These are phyloP conservation scores for Colletotrichum trifolii DNA, from an alignment of 2,329 filamentous ascomycete species.

Conservation along the genomic window DNA sequence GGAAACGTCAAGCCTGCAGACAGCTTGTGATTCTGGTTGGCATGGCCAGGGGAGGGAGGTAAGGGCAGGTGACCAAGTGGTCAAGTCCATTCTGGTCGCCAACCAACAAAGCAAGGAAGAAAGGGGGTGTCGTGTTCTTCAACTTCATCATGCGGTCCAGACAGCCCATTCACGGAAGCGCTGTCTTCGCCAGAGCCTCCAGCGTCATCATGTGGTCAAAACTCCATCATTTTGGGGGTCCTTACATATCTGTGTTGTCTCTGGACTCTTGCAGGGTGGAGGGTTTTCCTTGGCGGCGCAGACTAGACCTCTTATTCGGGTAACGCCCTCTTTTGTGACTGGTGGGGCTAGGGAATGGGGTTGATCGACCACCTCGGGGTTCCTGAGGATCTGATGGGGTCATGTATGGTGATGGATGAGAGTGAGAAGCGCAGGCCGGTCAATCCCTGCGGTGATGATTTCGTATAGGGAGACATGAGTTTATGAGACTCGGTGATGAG, in stretches of 20 bases:
- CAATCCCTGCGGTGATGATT: too few relatives aligned
- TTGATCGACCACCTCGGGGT: too few relatives aligned
- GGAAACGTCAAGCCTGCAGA: too few relatives aligned
- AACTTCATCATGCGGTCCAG: background rate
- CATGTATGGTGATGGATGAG: too few relatives aligned
- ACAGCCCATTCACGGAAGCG: background rate
- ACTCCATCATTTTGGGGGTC: constrained; percentile 1
- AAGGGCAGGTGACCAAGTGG: background rate
- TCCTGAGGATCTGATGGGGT: too few relatives aligned
- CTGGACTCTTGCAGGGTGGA: too few relatives aligned
- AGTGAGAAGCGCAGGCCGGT: too few relatives aligned
- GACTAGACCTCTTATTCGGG: background rate
- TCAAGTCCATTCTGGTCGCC: background rate
- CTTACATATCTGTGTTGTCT: background rate
- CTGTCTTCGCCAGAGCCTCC: constrained; percentile 6
- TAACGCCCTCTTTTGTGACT: too few relatives aligned
- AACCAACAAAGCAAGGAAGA: background rate
- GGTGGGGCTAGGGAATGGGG: too few relatives aligned
- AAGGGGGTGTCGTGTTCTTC: background rate
- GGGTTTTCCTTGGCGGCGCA: background rate
- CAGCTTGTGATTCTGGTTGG: background rate
- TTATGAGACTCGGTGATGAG: too few relatives aligned
- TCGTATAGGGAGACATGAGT: too few relatives aligned
- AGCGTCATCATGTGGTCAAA: constrained; percentile 33
- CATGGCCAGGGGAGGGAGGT: background rate